A percentile compares a stretch with the other conserved stretches of the same genome.
Evolutionary conservation across 106 monocot genomes (phyloP).

Genomic region (Dioscorea alata): DNA sequence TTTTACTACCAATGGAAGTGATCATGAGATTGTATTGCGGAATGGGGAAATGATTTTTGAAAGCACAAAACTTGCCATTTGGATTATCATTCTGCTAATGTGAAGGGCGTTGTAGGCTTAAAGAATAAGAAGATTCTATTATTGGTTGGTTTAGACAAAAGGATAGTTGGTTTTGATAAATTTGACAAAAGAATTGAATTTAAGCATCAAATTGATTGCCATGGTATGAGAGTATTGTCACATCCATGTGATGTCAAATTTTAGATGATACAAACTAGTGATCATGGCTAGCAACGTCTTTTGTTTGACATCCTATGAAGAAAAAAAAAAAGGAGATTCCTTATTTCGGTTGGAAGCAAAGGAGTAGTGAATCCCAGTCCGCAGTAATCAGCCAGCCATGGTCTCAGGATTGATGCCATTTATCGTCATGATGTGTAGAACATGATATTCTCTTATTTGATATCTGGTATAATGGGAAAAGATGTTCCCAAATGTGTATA

Average conservation of each 20-base stretch:
- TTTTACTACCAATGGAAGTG: constrained; percentile 81
- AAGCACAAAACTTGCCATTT: constrained; percentile 55
- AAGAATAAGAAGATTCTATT: constrained; percentile 62
- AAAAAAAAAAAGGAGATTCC: constrained; percentile 73
- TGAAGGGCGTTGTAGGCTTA: constrained; percentile 83
- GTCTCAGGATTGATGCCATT: no score
- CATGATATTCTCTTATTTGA: no score
- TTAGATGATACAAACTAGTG: constrained; percentile 23
- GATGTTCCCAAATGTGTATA: no score
- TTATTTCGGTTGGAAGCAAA: constrained; percentile 84
- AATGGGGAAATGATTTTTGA: constrained; percentile 51
- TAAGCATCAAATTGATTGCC: background rate
- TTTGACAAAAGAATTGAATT: background rate
- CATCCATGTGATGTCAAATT: background rate
- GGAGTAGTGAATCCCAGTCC: constrained; percentile 27
- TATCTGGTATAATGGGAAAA: no score
- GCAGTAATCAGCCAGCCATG: no score
- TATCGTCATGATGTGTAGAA: no score
- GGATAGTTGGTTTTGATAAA: no score
- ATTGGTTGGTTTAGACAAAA: constrained; percentile 81
- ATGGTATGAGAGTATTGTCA: background rate
- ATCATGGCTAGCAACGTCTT: constrained; percentile 56
- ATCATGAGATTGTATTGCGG: constrained; percentile 84
- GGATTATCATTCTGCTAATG: constrained; percentile 86
- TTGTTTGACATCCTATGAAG: constrained; percentile 70